Percentiles rank a stretch among this genome's conserved stretches.
Evolutionary conservation across 345 rosid species (phyloP).

Genomic region (Salix arbutifolia): DNA sequence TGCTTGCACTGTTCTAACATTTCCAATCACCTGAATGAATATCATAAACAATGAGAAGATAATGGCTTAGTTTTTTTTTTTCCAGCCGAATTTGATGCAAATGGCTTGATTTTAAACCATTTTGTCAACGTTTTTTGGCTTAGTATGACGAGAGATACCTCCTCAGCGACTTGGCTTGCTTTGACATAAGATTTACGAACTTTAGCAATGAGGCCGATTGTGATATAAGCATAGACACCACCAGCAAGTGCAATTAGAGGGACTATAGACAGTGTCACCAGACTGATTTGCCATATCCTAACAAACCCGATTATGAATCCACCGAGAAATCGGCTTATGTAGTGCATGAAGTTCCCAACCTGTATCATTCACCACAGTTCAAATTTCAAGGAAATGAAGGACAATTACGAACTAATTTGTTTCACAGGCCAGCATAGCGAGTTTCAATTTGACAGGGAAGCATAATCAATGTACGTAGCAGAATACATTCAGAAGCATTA

Average conservation of each 20-base stretch:
- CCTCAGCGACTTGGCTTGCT: constrained; percentile 96
- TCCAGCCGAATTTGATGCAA: not conserved
- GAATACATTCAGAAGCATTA: not conserved
- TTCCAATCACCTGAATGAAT: constrained; percentile 67
- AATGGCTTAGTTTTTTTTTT: not conserved
- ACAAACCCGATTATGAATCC: constrained; percentile 86
- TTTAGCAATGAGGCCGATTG: constrained; percentile 73
- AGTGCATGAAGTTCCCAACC: constrained; percentile 96
- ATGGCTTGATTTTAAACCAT: not conserved
- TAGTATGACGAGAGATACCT: constrained; percentile 43
- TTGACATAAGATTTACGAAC: constrained; percentile 82
- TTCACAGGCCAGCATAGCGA: not conserved
- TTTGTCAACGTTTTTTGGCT: not conserved
- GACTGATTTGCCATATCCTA: constrained; percentile 91
- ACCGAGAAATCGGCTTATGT: constrained; percentile 75
- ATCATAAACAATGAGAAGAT: not conserved
- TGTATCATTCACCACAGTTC: constrained; percentile 18
- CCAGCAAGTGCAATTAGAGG: constrained; percentile 94
- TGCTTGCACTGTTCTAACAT: constrained; percentile 95
- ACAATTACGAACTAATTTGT: not conserved
- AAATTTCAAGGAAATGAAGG: not conserved
- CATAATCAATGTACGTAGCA: not conserved
- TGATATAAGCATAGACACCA: constrained; percentile 73
- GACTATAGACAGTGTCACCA: constrained; percentile 88
- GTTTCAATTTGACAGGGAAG: not conserved